Base-by-base conservation (phyloP, 495 filamentous ascomycete genomes). In the Acidomyces sp. region DNA sequence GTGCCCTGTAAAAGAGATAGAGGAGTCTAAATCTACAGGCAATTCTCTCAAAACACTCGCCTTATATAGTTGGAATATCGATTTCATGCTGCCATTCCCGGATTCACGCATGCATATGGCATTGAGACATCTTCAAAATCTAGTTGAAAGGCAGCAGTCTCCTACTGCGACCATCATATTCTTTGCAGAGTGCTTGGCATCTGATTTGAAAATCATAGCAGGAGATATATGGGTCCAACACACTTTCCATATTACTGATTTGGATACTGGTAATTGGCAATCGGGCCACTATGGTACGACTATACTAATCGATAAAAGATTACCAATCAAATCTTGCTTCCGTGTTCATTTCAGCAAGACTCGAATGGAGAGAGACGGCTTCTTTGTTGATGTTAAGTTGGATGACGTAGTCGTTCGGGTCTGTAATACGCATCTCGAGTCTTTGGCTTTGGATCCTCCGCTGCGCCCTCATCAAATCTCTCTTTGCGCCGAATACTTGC, bases 361-460 rank as follows among this genome's bases (percentile, higher is more conserved):
- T 9, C 5, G 37, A 3, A 67, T 74, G 59, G 54, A 61, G 28
- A 57, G 71, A 6, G 71, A 74, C 53, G 71, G 49, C 1, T 50
- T 73, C 0, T 71, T 72, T 34, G 61, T 70, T 20, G 71, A 75
- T 34, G 41, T 73, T 15, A 12, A 20, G 1, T 21, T 62, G n/a
- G 29, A 16, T 12, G 25, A 20, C 19, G 43, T 35, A 11, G 52
- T 44, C 0, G 26, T 74, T 0, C 60, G 70, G 21, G 43, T 75
- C 5, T 67, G 70, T 46, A 70, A 67, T 43, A 62, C 68, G 3
- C 72, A 76, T 44, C 65, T 74, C 13, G 72, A 75, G 45, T 70
- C 66, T 7, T 58, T 75, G 1, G 51, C 48, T 0, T 34, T 46
- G 0, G 46, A 61, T 0, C 65, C 65, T 0, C 60, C 67, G 2